Evolutionary conservation across 345 rosid species (phyloP).

Genomic region (Turritis glabra): DNA sequence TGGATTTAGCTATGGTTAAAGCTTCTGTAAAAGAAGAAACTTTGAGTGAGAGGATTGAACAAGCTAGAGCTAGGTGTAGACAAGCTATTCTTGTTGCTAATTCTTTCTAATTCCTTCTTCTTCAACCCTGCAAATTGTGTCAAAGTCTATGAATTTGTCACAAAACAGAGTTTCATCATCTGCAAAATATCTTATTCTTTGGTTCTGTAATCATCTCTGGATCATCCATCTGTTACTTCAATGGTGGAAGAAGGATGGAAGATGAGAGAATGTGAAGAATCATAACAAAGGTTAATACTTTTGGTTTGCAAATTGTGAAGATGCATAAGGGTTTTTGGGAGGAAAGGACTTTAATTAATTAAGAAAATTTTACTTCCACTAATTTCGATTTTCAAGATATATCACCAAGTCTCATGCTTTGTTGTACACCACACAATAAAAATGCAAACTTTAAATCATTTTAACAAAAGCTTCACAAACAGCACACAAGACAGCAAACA

Average conservation of each 20-base stretch:
- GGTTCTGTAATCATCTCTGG: neutral
- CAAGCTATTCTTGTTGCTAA: slow-evolving; percentile 89
- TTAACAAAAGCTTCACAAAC: slow-evolving; percentile 1
- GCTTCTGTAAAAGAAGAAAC: slow-evolving; percentile 86
- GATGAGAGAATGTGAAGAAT: neutral
- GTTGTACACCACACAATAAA: slow-evolving; percentile 39
- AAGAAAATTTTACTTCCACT: slow-evolving; percentile 25
- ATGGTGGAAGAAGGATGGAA: neutral
- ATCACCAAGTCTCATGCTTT: slow-evolving; percentile 5
- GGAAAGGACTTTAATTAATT: neutral
- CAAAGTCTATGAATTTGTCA: neutral
- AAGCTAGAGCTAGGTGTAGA: slow-evolving; percentile 85
- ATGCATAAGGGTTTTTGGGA: neutral
- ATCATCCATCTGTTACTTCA: neutral
- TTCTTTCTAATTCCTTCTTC: slow-evolving; percentile 51
- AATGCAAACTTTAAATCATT: slow-evolving; percentile 7
- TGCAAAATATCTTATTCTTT: neutral
- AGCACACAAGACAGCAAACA: neutral
- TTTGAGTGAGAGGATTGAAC: slow-evolving; percentile 64
- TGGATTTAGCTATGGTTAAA: slow-evolving; percentile 95
- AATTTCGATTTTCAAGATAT: neutral
- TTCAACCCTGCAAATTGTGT: neutral
- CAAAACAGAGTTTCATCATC: neutral
- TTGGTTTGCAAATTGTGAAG: neutral
- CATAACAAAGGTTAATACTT: slow-evolving; percentile 12